A percentile compares a stretch with the other conserved stretches of the same genome.
These are phyloP conservation scores for Lagerstroemia speciosa DNA, from an alignment of 345 rosid species.

Conservation along the genomic window DNA sequence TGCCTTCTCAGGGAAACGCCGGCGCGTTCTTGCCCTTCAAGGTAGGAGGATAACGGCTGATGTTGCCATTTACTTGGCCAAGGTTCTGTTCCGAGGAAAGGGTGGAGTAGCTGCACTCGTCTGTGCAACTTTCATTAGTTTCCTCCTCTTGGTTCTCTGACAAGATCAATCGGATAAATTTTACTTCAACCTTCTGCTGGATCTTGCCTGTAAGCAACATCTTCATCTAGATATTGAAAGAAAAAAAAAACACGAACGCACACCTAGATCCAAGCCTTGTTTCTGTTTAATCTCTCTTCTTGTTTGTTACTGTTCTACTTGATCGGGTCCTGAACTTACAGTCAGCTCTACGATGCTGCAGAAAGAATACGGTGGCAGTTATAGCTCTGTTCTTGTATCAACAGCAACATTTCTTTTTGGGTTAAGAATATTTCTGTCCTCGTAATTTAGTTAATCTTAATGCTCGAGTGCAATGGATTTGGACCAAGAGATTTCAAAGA, in stretches of 20 bases:
- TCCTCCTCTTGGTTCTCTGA: constrained; percentile 9
- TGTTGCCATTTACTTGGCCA: constrained; percentile 23
- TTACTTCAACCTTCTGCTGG: neutral
- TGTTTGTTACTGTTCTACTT: neutral
- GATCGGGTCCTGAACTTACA: neutral
- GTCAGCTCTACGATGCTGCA: neutral
- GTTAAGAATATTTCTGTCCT: neutral
- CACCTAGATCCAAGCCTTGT: neutral
- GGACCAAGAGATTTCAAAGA: neutral
- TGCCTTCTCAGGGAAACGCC: constrained; percentile 36
- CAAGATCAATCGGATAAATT: neutral
- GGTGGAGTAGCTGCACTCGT: constrained; percentile 11
- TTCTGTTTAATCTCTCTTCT: neutral
- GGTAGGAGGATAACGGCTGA: constrained; percentile 40
- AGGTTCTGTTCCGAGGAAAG: constrained; percentile 15
- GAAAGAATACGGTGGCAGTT: neutral
- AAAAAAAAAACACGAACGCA: neutral
- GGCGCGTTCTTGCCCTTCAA: constrained; percentile 31
- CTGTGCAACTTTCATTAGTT: constrained; percentile 15
- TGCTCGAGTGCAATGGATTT: neutral
- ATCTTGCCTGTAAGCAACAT: neutral
- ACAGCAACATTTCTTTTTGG: neutral
- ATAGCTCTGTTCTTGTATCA: neutral
- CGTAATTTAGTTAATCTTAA: neutral
- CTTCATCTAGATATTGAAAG: neutral